A percentile compares a stretch with the other conserved stretches of the same genome.
phyloP scores from a whole-genome alignment of 805 yeast species.

The Debaryomyces tyrocola region DNA sequence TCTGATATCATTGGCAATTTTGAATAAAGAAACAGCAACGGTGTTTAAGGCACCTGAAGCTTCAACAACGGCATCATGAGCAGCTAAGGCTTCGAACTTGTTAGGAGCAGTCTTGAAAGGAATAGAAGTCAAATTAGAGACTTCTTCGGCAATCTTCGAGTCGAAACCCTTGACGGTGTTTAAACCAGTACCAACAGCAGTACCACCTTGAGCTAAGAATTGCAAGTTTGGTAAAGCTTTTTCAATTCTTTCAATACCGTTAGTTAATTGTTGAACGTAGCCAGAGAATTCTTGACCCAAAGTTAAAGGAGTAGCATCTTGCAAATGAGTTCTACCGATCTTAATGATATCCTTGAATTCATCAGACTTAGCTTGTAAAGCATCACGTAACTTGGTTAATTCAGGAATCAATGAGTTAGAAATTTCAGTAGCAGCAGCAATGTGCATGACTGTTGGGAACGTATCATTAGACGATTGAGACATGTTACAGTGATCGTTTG shows the following conservation, averaged over 20 bases:
- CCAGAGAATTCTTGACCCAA: slow-evolving; percentile 98
- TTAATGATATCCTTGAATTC: slow-evolving; percentile 90
- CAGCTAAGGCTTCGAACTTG: slow-evolving; percentile 98
- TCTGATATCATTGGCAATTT: slow-evolving; percentile 97
- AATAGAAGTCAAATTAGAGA: slow-evolving; percentile 81
- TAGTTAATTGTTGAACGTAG: slow-evolving; percentile 87
- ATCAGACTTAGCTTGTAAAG: slow-evolving; percentile 73
- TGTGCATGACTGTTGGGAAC: slow-evolving; percentile 99
- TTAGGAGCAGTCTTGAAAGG: slow-evolving; percentile 94
- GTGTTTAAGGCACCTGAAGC: slow-evolving; percentile 97
- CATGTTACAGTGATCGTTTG: slow-evolving; percentile 98
- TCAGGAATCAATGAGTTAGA: slow-evolving; percentile 75
- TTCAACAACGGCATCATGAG: slow-evolving; percentile 97
- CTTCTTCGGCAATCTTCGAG: slow-evolving; percentile 81
- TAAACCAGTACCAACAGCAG: slow-evolving; percentile 98
- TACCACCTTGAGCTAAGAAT: slow-evolving; percentile 97
- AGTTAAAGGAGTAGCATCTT: slow-evolving; percentile 98
- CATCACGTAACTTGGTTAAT: slow-evolving; percentile 69
- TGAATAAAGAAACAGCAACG: slow-evolving; percentile 87
- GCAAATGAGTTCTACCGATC: slow-evolving; percentile 98
- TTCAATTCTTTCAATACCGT: slow-evolving; percentile 88
- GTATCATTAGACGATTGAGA: slow-evolving; percentile 99
- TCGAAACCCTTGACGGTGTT: slow-evolving; percentile 93
- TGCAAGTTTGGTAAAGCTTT: slow-evolving; percentile 71
- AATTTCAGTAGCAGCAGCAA: slow-evolving; percentile 94